phyloP scores from a whole-genome alignment of 768 basidiomycete species.

The Mrakia frigida region DNA sequence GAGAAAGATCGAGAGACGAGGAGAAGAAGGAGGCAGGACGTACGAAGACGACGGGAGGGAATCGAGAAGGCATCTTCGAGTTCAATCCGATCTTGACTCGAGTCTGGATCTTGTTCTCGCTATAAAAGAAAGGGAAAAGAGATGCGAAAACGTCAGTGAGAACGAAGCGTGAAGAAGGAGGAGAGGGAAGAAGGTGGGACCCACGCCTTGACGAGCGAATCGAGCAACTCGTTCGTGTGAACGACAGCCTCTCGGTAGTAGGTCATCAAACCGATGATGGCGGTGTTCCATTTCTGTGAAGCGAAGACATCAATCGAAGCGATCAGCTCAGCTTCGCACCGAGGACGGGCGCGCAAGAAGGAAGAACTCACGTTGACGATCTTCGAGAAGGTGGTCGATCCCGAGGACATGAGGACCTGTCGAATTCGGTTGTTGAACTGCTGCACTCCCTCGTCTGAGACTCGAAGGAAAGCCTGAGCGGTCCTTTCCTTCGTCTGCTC shows the following conservation, averaged over 20 bases:
- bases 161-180: not conserved
- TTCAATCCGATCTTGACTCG: constrained; percentile 99
- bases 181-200: not conserved
- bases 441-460: constrained; percentile 92
- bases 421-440: constrained; percentile 97
- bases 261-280: constrained; percentile 91
- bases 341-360: no score
- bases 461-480: constrained; percentile 94
- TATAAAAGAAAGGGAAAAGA: not conserved
- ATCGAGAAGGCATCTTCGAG: constrained; percentile 99
- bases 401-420: constrained; percentile 91
- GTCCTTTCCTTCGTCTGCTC: constrained; percentile 97
- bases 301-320: no score
- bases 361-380: constrained; percentile 55
- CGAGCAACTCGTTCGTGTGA: constrained; percentile 92
- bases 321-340: no score
- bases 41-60: constrained; percentile 59
- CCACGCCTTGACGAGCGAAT: constrained; percentile 83
- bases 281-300: constrained; percentile 68
- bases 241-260: constrained; percentile 98
- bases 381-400: constrained; percentile 97
- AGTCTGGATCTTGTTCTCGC: constrained; percentile 88
- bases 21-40: not conserved
- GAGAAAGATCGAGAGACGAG: not conserved
- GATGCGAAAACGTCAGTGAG: not conserved